Percentiles rank a stretch among this genome's conserved stretches.
phyloP scores from a whole-genome alignment of 2,329 filamentous ascomycete species.

The Fusarium oxysporum region DNA sequence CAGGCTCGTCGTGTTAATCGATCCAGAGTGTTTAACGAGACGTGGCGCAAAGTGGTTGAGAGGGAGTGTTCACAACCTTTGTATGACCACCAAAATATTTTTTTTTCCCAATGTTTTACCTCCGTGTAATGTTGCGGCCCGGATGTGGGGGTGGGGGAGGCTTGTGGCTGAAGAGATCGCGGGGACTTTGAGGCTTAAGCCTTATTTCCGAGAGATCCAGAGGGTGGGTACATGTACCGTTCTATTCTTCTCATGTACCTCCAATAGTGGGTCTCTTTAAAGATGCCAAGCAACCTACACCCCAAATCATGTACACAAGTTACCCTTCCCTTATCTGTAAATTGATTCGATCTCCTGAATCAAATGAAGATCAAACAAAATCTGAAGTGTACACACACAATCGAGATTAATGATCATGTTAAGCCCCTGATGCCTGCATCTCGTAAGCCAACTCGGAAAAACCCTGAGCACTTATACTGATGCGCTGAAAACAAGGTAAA shows the following conservation, averaged over 20 bases:
- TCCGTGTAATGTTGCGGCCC: not conserved
- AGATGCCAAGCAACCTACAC: not conserved
- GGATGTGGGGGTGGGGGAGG: slow-evolving; percentile 1
- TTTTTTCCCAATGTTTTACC: not conserved
- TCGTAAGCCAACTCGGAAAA: not conserved
- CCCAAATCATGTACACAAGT: not conserved
- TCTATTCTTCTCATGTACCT: not conserved
- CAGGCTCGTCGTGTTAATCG: slow-evolving; percentile 25
- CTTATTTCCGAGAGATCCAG: not conserved
- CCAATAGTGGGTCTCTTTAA: not conserved
- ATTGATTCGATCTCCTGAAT: slow-evolving; percentile 1
- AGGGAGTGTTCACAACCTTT: not conserved
- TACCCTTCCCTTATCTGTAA: not conserved
- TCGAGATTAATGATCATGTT: not conserved
- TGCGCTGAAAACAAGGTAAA: not conserved
- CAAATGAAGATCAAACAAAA: slow-evolving; percentile 14
- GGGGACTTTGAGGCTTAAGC: not conserved
- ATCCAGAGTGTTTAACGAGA: slow-evolving; percentile 37
- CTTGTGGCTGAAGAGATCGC: not conserved
- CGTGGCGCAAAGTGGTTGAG: slow-evolving; percentile 8
- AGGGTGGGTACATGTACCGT: not conserved
- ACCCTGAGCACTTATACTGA: not conserved
- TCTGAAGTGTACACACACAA: slow-evolving; percentile 1
- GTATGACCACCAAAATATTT: not conserved
- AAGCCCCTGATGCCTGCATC: slow-evolving; percentile 18